Evolutionary conservation across 257 asterid genomes (phyloP).

Genomic region (Eustoma russellianum): DNA sequence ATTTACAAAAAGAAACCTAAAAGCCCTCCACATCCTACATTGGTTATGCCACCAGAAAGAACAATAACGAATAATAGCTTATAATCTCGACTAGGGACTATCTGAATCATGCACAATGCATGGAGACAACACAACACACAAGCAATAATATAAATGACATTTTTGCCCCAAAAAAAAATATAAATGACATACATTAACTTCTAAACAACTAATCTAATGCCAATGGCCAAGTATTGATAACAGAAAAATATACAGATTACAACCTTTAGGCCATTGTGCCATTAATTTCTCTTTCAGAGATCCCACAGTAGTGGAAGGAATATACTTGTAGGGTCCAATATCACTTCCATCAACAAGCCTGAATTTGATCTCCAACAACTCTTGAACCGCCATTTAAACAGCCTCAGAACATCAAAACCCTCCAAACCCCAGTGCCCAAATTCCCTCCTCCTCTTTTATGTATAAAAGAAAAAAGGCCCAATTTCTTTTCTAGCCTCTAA

Average conservation of each 20-base stretch:
- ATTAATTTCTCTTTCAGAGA: slow-evolving; percentile 84
- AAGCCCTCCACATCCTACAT: no score
- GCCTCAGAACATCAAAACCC: slow-evolving; percentile 16
- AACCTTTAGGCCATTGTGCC: slow-evolving; percentile 93
- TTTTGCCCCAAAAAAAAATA: no score
- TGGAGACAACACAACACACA: no score
- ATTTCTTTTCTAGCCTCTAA: no score
- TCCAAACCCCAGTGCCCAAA: slow-evolving; percentile 30
- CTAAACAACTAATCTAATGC: neutral
- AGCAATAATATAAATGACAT: no score
- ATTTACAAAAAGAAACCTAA: no score
- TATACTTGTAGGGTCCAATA: slow-evolving; percentile 81
- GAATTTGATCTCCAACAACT: slow-evolving; percentile 77
- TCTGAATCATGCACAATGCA: no score
- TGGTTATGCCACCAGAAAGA: no score
- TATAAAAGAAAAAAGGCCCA: no score
- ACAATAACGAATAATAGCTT: no score
- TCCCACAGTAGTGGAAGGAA: slow-evolving; percentile 51
- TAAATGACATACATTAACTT: neutral
- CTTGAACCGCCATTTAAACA: slow-evolving; percentile 64
- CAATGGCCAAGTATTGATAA: neutral
- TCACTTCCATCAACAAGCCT: slow-evolving; percentile 96
- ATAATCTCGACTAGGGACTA: no score
- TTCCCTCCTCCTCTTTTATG: neutral
- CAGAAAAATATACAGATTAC: neutral